These are phyloP conservation scores for Saccharomycopsis oosterbeekiorum DNA, from an alignment of 805 yeast genomes.

Conservation along the genomic window DNA sequence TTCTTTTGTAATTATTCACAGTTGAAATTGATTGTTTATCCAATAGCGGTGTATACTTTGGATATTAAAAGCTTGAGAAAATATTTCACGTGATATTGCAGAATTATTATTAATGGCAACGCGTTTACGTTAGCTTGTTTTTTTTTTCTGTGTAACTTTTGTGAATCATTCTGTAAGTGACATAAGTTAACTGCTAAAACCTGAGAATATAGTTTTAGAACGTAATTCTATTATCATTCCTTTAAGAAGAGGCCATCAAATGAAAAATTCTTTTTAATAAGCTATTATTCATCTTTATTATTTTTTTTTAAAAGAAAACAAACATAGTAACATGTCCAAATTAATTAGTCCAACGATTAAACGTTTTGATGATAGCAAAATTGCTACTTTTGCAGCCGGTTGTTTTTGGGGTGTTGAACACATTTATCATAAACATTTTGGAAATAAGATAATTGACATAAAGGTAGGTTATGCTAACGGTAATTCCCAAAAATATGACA, in stretches of 20 bases:
- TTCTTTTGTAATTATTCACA: too few species aligned
- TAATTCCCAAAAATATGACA: constrained; percentile 33
- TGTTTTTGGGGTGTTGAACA: constrained; percentile 94
- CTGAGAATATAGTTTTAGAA: not conserved
- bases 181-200: not conserved
- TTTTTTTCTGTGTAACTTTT: not conserved
- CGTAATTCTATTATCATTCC: too few species aligned
- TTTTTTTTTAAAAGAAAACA: not conserved
- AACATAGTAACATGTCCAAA: not conserved
- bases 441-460: constrained; percentile 52
- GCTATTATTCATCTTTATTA: too few species aligned
- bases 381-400: constrained; percentile 57
- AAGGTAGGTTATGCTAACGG: constrained; percentile 94
- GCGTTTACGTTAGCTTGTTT: too few species aligned
- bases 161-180: not conserved
- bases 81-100: not conserved
- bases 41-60: too few species aligned
- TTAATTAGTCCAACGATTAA: constrained; percentile 26
- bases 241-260: not conserved
- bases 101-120: not conserved
- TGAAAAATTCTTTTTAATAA: not conserved
- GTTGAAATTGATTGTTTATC: too few species aligned
- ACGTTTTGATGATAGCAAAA: constrained; percentile 36
- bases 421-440: constrained; percentile 63
- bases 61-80: too few species aligned